phyloP scores from a whole-genome alignment of 2,329 filamentous ascomycete genomes.

The Zalaria obscura region DNA sequence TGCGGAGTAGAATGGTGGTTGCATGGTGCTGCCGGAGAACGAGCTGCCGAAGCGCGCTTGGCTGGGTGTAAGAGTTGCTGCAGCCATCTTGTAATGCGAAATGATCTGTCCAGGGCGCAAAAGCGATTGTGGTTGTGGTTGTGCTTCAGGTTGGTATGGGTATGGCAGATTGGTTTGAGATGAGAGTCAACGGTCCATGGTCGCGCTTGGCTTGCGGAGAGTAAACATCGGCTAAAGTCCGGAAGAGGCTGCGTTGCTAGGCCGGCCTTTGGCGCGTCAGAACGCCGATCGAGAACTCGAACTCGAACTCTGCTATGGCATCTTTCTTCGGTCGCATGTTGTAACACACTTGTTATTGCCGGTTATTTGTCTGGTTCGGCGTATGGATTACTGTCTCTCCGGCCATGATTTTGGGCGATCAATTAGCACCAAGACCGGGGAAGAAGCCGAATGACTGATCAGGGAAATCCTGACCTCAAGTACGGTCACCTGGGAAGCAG shows the following conservation, averaged over 20 bases:
- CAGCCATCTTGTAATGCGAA: constrained; percentile 12
- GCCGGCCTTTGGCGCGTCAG: too few species aligned
- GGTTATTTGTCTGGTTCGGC: too few species aligned
- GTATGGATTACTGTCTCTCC: background rate
- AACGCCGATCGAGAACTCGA: too few species aligned
- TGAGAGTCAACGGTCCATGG: too few species aligned
- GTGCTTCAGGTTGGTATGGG: too few species aligned
- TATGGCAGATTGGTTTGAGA: too few species aligned
- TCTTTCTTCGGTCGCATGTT: background rate
- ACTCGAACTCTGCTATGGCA: background rate
- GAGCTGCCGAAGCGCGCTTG: constrained; percentile 49
- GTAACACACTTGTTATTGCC: background rate
- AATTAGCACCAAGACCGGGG: constrained; percentile 2
- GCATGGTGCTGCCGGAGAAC: constrained; percentile 47
- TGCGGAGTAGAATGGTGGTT: constrained; percentile 36
- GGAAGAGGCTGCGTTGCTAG: background rate
- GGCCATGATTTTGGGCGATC: constrained; percentile 7
- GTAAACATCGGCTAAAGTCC: too few species aligned
- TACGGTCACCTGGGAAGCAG: constrained; percentile 40
- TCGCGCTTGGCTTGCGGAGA: too few species aligned
- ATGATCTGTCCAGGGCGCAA: too few species aligned
- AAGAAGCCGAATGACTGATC: constrained; percentile 44
- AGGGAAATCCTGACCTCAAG: constrained; percentile 31
- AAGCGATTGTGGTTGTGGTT: too few species aligned
- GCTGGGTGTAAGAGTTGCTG: constrained; percentile 27